Percentiles rank a stretch among this genome's conserved stretches.
Conservation (phyloP, 148 eudicot genomes). For the Fagopyrum esculentum region DNA sequence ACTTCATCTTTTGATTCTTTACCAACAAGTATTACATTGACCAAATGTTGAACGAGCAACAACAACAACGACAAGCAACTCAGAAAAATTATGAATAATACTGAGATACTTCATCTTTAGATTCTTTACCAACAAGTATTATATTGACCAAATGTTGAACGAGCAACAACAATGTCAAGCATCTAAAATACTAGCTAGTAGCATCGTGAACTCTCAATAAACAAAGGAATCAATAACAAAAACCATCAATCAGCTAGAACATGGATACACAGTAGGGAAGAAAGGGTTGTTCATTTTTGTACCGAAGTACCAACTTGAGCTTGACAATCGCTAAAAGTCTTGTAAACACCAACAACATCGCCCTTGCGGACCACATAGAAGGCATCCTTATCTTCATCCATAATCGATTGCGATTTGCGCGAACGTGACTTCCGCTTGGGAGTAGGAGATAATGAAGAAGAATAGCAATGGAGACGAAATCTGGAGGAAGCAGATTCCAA, state of each 20-base stretch:
- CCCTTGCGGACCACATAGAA: slow-evolving; percentile 69
- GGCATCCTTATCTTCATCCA: slow-evolving; percentile 40
- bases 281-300: slow-evolving; percentile 2
- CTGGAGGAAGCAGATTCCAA: slow-evolving; percentile 22
- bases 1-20: no score
- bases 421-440: slow-evolving; percentile 17
- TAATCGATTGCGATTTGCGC: slow-evolving; percentile 14
- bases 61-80: no score
- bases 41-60: no score
- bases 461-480: slow-evolving; percentile 30
- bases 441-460: slow-evolving; percentile 14
- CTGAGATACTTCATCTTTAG: no score
- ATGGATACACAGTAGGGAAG: not conserved
- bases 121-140: not conserved
- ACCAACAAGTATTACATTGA: no score
- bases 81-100: no score
- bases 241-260: not conserved
- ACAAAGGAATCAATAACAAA: not conserved
- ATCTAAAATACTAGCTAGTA: not conserved
- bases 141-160: not conserved
- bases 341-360: slow-evolving; percentile 63
- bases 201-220: not conserved
- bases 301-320: slow-evolving; percentile 70
- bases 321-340: slow-evolving; percentile 55
- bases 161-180: not conserved